Evolutionary conservation across 1,284 basidiomycete genomes (phyloP).

Genomic region (Tetrapyrgos nigripes): DNA sequence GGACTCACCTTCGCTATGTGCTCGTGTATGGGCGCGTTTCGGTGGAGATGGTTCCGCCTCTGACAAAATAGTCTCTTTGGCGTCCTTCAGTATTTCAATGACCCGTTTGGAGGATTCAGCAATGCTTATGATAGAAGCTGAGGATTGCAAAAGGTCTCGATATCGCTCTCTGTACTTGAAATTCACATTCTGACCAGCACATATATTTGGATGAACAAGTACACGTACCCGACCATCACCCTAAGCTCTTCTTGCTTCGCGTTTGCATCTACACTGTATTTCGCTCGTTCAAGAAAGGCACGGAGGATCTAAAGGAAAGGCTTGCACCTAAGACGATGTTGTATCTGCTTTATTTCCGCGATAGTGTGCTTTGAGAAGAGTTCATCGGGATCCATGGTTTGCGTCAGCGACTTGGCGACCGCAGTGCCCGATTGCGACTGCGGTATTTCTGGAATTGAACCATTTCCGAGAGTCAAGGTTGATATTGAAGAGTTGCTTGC

Average conservation of each 20-base stretch:
- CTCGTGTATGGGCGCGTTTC: conserved; percentile 34
- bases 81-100: conserved; percentile 63
- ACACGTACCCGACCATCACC: conserved; percentile 92
- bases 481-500: conserved; percentile 28
- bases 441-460: conserved; percentile 1
- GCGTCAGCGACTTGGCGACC: conserved; percentile 25
- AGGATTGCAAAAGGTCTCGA: conserved; percentile 90
- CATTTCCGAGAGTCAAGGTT: conserved; percentile 13
- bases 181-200: conserved; percentile 39
- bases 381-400: conserved; percentile 75
- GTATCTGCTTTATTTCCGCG: conserved; percentile 75
- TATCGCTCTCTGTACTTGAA: conserved; percentile 89
- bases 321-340: conserved; percentile 72
- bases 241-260: conserved; percentile 92
- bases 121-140: conserved; percentile 85
- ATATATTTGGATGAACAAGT: conserved; percentile 4
- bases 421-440: conserved; percentile 7
- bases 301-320: not conserved
- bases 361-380: conserved; percentile 79
- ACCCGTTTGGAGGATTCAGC: conserved; percentile 70
- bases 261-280: conserved; percentile 79
- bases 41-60: conserved; percentile 51
- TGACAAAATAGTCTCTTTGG: conserved; percentile 56
- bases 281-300: conserved; percentile 1
- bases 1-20: conserved; percentile 49